A percentile compares a stretch with the other conserved stretches of the same genome.
Evolutionary conservation across 352 stramenopile genomes (phyloP).

Genomic region (Phytophthora brassicae): DNA sequence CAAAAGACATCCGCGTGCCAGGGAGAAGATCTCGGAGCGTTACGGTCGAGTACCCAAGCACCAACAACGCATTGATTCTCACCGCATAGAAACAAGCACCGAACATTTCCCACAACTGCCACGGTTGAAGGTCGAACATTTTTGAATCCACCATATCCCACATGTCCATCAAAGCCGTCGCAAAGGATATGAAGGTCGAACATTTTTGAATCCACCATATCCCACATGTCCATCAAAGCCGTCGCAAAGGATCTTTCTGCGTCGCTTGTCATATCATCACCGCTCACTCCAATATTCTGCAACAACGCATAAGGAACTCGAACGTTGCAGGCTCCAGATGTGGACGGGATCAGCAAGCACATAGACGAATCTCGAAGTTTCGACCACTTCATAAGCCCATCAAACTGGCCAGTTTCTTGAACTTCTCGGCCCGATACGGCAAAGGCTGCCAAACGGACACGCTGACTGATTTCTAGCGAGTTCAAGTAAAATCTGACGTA

Average conservation of each 20-base stretch:
- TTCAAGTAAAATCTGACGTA: background rate
- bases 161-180: no score
- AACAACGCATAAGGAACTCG: slow-evolving; percentile 19
- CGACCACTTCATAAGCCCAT: slow-evolving; percentile 24
- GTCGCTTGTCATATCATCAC: background rate
- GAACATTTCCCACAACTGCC: slow-evolving; percentile 26
- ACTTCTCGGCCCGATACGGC: background rate
- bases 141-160: slow-evolving; percentile 1
- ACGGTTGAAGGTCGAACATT: slow-evolving; percentile 2
- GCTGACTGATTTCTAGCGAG: background rate
- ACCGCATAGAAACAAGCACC: slow-evolving; percentile 43
- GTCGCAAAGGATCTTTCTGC: slow-evolving; percentile 1
- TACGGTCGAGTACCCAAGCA: slow-evolving; percentile 27
- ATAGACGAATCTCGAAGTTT: slow-evolving; percentile 33
- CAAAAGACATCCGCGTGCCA: slow-evolving; percentile 4
- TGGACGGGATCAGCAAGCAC: slow-evolving; percentile 32
- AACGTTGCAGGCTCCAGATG: slow-evolving; percentile 1
- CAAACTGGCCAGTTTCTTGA: background rate
- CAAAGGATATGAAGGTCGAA: slow-evolving; percentile 3
- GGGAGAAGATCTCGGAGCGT: slow-evolving; percentile 22
- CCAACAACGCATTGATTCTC: slow-evolving; percentile 37
- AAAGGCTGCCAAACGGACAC: slow-evolving; percentile 15
- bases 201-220: no score
- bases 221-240: no score
- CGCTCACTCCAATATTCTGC: background rate